Evolutionary conservation across 2,329 filamentous ascomycete species (phyloP), one percentile per base, ranked within the genome.

Genomic region (Stagonosporopsis rhizophila): DNA sequence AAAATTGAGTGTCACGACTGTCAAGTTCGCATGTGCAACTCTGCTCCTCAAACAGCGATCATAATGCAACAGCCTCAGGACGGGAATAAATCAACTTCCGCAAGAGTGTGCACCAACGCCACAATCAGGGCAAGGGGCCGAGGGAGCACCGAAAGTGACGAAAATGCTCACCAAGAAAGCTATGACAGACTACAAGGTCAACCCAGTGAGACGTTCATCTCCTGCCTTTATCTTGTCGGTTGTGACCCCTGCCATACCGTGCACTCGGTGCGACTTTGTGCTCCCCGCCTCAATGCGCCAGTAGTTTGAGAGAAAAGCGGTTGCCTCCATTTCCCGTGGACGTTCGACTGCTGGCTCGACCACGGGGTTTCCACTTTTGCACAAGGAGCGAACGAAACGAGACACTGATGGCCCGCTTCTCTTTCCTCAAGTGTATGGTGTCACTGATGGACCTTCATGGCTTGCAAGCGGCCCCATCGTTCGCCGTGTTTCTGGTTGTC

Each of bases 401-500:
- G 41, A 22, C 28, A 28, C 32, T 17, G 35, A 38, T 37, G 41
- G 7, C 23, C 41, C 35, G n/a, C 46, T 32, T 23, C 22, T 6
- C 41, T 25, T 38, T 45, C 46, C 46, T 8, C 23, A 35, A 11
- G 35, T 28, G 37, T 46, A 34, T 42, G 37, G 40, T 51, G 34
- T 12, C 34, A 49, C 19, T 39, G 25, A 39, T 19, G 38, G 38
- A 30, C 23, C 51, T 20, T 48, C 22, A 23, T 37, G 28, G 44
- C 45, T 44, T 49, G 34, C 44, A 40, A 55, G 40, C 51, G 52
- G 44, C 41, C n/a, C 41, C 28, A 37, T 45, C 14, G 30, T 44
- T 50, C n/a, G 41, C 22, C 22, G 35, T 2, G 28, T 23, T 41
- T 20, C 25, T 49, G n/a, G 12, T 17, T 34, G 27, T 30, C 17